A percentile compares a stretch with the other conserved stretches of the same genome.
Conservation (phyloP, 1,284 basidiomycete genomes). For the Rugosomyces carneus region DNA sequence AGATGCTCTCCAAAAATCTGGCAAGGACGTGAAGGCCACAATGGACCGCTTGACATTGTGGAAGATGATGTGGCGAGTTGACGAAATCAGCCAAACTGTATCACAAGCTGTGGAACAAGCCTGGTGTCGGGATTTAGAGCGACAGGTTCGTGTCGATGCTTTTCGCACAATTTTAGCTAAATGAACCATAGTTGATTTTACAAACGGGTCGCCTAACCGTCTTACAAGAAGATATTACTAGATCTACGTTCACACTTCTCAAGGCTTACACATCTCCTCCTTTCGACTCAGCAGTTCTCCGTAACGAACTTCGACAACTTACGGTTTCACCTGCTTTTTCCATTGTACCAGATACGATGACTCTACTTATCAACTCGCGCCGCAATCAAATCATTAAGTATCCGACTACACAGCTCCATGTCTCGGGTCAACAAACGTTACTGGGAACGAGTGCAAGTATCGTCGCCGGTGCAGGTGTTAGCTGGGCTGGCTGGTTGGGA, state of each 20-base stretch:
- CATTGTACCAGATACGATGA: conserved; percentile 47
- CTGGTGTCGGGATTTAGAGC: conserved; percentile 66
- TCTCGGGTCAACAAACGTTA: conserved; percentile 58
- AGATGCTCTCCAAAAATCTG: conserved; percentile 42
- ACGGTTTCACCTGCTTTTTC: conserved; percentile 41
- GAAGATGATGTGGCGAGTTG: conserved; percentile 60
- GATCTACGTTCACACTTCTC: conserved; percentile 37
- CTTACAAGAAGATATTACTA: conserved; percentile 44
- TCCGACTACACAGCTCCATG: conserved; percentile 60
- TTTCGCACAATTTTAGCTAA: conserved; percentile 1
- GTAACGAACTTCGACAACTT: conserved; percentile 61
- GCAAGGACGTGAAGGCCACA: conserved; percentile 43
- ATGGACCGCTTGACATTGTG: conserved; percentile 62
- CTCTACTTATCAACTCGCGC: conserved; percentile 49
- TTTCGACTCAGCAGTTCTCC: conserved; percentile 61
- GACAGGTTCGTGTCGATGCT: conserved; percentile 39
- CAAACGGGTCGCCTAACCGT: conserved; percentile 64
- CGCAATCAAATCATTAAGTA: conserved; percentile 51
- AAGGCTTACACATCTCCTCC: conserved; percentile 30
- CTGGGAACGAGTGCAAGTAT: conserved; percentile 45
- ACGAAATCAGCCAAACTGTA: conserved; percentile 64
- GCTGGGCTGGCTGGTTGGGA: conserved; percentile 50
- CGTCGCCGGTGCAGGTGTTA: conserved; percentile 36
- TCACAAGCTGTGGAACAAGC: conserved; percentile 42
- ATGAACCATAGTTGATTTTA: conserved; percentile 49